Percentiles rank a stretch among this genome's conserved stretches.
Evolutionary conservation across 106 monocot genomes (phyloP).

Genomic region (Allium fistulosum): DNA sequence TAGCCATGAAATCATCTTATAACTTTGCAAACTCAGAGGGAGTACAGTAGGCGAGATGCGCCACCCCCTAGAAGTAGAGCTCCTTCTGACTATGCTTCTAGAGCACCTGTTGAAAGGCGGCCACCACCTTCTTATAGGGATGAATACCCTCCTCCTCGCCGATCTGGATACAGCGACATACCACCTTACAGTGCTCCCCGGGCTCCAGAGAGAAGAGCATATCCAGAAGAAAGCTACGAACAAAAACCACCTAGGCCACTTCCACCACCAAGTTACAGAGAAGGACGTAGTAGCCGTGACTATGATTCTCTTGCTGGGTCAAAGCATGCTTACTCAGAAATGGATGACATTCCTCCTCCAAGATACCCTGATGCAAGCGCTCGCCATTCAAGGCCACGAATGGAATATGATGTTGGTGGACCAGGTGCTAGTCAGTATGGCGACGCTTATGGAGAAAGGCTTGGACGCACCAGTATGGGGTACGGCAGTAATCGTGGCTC

Average conservation of each 20-base stretch:
- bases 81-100: slow-evolving; percentile 48
- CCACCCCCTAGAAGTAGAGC: slow-evolving; percentile 37
- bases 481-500: slow-evolving; percentile 52
- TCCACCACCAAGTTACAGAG: slow-evolving; percentile 47
- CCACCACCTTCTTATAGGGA: slow-evolving; percentile 41
- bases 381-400: slow-evolving; percentile 58
- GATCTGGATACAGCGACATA: slow-evolving; percentile 55
- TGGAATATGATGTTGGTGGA: slow-evolving; percentile 62
- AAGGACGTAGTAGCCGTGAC: slow-evolving; percentile 47
- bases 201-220: slow-evolving; percentile 39
- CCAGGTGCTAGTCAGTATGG: slow-evolving; percentile 39
- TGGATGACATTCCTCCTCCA: slow-evolving; percentile 50
- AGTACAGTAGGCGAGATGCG: slow-evolving; percentile 48
- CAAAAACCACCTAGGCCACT: slow-evolving; percentile 41
- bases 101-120: slow-evolving; percentile 43
- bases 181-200: slow-evolving; percentile 46
- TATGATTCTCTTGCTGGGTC: slow-evolving; percentile 81
- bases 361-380: slow-evolving; percentile 56
- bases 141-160: slow-evolving; percentile 56
- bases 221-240: slow-evolving; percentile 72
- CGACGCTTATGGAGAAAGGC: slow-evolving; percentile 67
- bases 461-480: slow-evolving; percentile 53
- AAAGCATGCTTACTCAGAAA: slow-evolving; percentile 68
- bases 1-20: no score
- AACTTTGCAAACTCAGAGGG: no score